These are phyloP conservation scores for Populus simonii DNA, from an alignment of 345 rosid species.

Conservation along the genomic window DNA sequence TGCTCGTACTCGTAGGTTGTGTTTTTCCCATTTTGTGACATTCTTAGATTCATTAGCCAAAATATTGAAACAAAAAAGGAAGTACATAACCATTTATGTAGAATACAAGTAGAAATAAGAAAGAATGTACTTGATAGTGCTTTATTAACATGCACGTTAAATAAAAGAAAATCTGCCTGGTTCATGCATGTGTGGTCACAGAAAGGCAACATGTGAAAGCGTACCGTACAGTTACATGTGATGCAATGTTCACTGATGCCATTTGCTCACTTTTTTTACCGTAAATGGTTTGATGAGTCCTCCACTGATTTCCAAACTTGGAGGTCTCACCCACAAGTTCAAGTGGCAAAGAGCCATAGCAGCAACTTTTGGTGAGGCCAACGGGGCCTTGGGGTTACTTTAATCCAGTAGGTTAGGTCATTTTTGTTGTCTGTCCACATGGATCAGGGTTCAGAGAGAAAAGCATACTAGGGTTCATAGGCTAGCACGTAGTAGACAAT, in stretches of 20 bases:
- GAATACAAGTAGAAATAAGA: background rate
- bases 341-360: slow-evolving; percentile 12
- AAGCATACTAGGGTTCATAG: slow-evolving; percentile 5
- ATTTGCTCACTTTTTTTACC: slow-evolving; percentile 4
- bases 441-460: slow-evolving; percentile 4
- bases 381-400: slow-evolving; percentile 17
- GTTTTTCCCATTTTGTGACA: background rate
- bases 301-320: slow-evolving; percentile 20
- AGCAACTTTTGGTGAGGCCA: slow-evolving; percentile 9
- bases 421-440: slow-evolving; percentile 30
- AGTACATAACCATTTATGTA: background rate
- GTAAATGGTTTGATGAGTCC: slow-evolving; percentile 10
- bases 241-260: slow-evolving; percentile 7
- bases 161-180: background rate
- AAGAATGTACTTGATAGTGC: background rate
- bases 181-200: slow-evolving; percentile 24
- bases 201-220: slow-evolving; percentile 25
- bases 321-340: slow-evolving; percentile 17
- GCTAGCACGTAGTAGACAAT: slow-evolving; percentile 45
- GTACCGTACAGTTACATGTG: background rate
- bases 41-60: background rate
- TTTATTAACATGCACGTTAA: background rate
- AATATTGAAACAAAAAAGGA: background rate
- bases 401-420: slow-evolving; percentile 28
- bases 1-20: background rate